These are phyloP conservation scores for Xylaria sp. DNA, from an alignment of 2,329 filamentous ascomycete genomes.

Conservation along the genomic window DNA sequence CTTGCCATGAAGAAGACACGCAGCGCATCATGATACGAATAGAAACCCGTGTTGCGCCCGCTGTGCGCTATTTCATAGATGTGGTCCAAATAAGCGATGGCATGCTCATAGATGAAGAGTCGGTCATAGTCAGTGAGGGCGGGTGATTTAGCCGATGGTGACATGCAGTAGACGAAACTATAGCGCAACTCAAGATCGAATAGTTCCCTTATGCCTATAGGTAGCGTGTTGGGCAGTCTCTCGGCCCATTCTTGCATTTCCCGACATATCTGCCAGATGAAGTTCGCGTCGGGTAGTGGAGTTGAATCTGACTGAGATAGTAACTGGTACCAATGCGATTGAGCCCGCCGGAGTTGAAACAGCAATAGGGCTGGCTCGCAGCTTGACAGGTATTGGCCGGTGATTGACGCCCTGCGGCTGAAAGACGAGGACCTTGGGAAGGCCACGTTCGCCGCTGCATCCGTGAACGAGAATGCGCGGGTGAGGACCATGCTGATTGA, in stretches of 20 bases:
- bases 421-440: conserved; percentile 69
- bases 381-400: conserved; percentile 59
- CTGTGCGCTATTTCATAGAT: conserved; percentile 75
- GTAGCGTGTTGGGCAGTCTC: conserved; percentile 73
- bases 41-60: conserved; percentile 70
- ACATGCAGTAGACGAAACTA: conserved; percentile 89
- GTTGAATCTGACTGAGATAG: conserved; percentile 82
- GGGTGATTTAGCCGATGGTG: conserved; percentile 79
- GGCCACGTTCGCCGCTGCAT: conserved; percentile 85
- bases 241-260: conserved; percentile 85
- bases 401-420: conserved; percentile 56
- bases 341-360: conserved; percentile 83
- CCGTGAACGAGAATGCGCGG: conserved; percentile 91
- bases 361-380: conserved; percentile 79
- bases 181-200: conserved; percentile 92
- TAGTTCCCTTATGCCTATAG: conserved; percentile 74
- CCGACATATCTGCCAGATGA: conserved; percentile 80
- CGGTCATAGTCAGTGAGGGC: conserved; percentile 80
- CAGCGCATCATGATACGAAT: conserved; percentile 89
- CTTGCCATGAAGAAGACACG: conserved; percentile 80
- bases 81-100: conserved; percentile 81
- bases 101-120: conserved; percentile 85
- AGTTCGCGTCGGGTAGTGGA: conserved; percentile 75
- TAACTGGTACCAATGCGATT: conserved; percentile 90
- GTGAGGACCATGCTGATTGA: conserved; percentile 88